Conservation (phyloP, 2,329 filamentous ascomycete genomes). For the Dryadomyces quercus-mongolicae region DNA sequence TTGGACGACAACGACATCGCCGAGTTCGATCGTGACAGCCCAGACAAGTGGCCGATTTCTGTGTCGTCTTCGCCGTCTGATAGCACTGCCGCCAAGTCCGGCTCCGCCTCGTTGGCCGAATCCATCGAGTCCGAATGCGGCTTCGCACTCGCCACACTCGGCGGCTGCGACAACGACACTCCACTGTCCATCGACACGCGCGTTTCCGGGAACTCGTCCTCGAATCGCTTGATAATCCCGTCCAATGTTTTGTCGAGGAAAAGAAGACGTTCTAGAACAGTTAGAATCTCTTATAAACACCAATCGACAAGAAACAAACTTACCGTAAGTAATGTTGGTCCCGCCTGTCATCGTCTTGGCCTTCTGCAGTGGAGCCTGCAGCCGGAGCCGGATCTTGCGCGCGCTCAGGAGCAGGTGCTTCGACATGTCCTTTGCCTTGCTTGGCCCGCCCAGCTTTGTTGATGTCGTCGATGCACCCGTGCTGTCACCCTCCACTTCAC, state of each 20-base stretch:
- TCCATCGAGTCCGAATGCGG: conserved; percentile 12
- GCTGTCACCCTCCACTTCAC: conserved; percentile 32
- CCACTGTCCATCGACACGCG: conserved; percentile 31
- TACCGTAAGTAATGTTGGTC: conserved; percentile 62
- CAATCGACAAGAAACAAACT: conserved; percentile 26
- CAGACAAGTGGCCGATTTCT: conserved; percentile 26
- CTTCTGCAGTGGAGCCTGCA: conserved; percentile 73
- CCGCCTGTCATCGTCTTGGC: conserved; percentile 57
- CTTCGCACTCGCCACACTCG: conserved; percentile 5
- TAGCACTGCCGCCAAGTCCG: conserved; percentile 19
- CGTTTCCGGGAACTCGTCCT: conserved; percentile 91
- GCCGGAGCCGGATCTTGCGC: conserved; percentile 70
- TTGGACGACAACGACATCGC: conserved; percentile 36
- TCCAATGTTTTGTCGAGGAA: conserved; percentile 84
- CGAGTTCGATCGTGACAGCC: conserved; percentile 38
- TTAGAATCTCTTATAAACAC: not conserved
- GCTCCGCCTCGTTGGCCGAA: conserved; percentile 4
- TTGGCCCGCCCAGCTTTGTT: conserved; percentile 22
- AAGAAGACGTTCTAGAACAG: conserved; percentile 50
- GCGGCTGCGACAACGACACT: conserved; percentile 14
- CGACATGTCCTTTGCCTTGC: conserved; percentile 82
- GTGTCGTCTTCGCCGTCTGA: conserved; percentile 40
- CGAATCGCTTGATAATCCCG: conserved; percentile 88
- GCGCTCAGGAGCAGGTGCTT: conserved; percentile 81
- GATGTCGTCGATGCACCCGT: conserved; percentile 15